Conservation (phyloP, 352 stramenopile genomes). For the Pythium dissotocum region DNA sequence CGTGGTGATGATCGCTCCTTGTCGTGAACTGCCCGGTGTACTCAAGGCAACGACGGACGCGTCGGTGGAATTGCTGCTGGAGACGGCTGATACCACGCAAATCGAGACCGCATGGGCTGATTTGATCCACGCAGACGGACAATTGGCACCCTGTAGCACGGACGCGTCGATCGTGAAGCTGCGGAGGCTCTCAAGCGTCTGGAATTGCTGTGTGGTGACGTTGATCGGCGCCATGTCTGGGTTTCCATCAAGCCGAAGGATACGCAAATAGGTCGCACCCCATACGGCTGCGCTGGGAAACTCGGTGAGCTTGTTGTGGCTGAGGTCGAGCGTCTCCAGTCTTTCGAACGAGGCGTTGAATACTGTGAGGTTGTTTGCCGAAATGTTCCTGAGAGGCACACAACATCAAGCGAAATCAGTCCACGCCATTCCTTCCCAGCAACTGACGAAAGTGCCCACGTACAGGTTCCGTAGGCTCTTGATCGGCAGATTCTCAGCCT, state of each 20-base stretch:
- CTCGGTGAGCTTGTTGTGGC: conserved; percentile 14
- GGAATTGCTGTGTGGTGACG: conserved; percentile 9
- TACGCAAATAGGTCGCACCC: not conserved
- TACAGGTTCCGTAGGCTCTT: conserved; percentile 5
- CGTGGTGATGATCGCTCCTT: conserved; percentile 7
- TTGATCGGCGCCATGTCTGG: conserved; percentile 8
- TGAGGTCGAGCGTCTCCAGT: conserved; percentile 10
- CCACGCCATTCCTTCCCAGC: not conserved
- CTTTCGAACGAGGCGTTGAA: not conserved
- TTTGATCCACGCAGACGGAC: not conserved
- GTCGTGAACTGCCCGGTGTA: not conserved
- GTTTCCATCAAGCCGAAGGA: conserved; percentile 13
- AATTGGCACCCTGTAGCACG: not conserved
- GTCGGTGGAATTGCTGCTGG: not conserved
- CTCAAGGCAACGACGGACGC: not conserved
- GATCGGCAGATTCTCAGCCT: not conserved
- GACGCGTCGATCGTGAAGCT: conserved; percentile 5
- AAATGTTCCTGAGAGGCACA: conserved; percentile 7
- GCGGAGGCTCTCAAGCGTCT: not conserved
- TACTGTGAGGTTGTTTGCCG: conserved; percentile 1
- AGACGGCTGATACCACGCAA: not conserved
- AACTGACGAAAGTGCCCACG: not conserved
- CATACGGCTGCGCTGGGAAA: conserved; percentile 8
- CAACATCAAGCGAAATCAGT: not conserved
- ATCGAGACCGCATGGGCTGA: conserved; percentile 3